Percentiles rank a stretch among this genome's conserved stretches.
phyloP scores from a whole-genome alignment of 768 basidiomycete genomes.

The Lyophyllum atratum region DNA sequence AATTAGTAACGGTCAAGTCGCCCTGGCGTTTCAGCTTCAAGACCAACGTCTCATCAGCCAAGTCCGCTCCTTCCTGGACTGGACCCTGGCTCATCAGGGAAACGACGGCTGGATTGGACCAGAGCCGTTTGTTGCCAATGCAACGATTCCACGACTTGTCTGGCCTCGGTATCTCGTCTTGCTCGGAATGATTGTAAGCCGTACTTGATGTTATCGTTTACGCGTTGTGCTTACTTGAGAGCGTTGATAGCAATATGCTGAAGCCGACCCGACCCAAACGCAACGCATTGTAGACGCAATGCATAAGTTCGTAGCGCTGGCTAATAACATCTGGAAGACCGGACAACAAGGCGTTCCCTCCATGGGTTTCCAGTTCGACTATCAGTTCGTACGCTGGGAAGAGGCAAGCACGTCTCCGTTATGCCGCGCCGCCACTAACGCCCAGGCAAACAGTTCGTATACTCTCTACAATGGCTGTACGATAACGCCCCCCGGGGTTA shows the following conservation, averaged over 20 bases:
- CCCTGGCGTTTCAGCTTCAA: slow-evolving; percentile 41
- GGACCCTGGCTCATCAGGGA: slow-evolving; percentile 37
- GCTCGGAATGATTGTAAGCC: slow-evolving; percentile 37
- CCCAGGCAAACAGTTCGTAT: slow-evolving; percentile 28
- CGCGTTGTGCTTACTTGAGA: not conserved
- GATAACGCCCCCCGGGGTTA: slow-evolving; percentile 41
- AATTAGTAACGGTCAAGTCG: slow-evolving; percentile 40
- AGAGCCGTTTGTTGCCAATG: slow-evolving; percentile 36
- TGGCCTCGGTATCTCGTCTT: slow-evolving; percentile 46
- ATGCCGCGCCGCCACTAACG: not conserved
- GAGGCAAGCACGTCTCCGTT: slow-evolving; percentile 26
- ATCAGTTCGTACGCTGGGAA: slow-evolving; percentile 45
- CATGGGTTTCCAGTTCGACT: slow-evolving; percentile 43
- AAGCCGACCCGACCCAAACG: slow-evolving; percentile 38
- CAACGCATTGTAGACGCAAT: slow-evolving; percentile 38
- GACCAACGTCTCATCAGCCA: slow-evolving; percentile 38
- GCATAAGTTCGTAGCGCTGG: slow-evolving; percentile 36
- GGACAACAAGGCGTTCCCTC: slow-evolving; percentile 35
- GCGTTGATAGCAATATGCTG: slow-evolving; percentile 39
- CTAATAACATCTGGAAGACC: slow-evolving; percentile 36
- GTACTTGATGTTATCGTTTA: not conserved
- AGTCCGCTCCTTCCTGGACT: slow-evolving; percentile 39
- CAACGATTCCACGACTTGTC: slow-evolving; percentile 36
- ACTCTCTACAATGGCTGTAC: slow-evolving; percentile 40
- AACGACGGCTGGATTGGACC: slow-evolving; percentile 45